Conservation (phyloP, 352 stramenopile genomes). For the Pythium aristosporum region DNA sequence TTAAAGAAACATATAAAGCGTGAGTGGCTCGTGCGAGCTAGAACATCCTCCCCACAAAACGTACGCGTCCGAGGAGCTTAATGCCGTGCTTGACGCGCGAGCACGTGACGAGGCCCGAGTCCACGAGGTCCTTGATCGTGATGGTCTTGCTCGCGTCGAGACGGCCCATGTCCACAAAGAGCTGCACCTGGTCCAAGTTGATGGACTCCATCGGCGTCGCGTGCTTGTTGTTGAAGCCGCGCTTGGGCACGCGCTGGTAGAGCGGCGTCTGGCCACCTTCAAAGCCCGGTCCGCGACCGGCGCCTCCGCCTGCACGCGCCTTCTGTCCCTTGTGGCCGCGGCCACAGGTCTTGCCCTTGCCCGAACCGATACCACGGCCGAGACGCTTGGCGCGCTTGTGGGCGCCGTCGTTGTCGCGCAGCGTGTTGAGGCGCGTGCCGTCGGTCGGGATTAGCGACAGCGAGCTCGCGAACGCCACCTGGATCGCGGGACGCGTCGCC, state of each 20-base stretch:
- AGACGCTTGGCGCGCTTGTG: constrained; percentile 90
- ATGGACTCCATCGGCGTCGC: constrained; percentile 90
- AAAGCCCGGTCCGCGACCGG: constrained; percentile 88
- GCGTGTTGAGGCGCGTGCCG: constrained; percentile 78
- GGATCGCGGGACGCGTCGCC: constrained; percentile 7
- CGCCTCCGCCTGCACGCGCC: constrained; percentile 85
- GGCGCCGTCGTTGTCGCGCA: constrained; percentile 84
- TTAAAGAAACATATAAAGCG: background rate
- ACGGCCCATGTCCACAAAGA: constrained; percentile 97
- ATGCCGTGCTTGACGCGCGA: constrained; percentile 94
- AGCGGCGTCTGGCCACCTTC: constrained; percentile 98
- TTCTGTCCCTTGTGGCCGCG: constrained; percentile 98
- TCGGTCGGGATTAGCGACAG: constrained; percentile 52
- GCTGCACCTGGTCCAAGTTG: constrained; percentile 94
- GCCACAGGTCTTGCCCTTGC: constrained; percentile 94
- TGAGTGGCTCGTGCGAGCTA: background rate
- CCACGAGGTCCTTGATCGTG: constrained; percentile 92
- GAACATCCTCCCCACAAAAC: background rate
- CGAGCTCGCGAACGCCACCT: constrained; percentile 47
- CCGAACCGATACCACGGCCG: constrained; percentile 91
- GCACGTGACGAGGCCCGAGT: constrained; percentile 88
- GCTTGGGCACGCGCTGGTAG: constrained; percentile 96
- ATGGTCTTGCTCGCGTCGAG: constrained; percentile 90
- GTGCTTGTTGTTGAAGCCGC: constrained; percentile 96
- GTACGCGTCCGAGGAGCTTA: constrained; percentile 90